These are phyloP conservation scores for Vitis hybrid DNA, from an alignment of 177 flowering plant species.

Conservation along the genomic window DNA sequence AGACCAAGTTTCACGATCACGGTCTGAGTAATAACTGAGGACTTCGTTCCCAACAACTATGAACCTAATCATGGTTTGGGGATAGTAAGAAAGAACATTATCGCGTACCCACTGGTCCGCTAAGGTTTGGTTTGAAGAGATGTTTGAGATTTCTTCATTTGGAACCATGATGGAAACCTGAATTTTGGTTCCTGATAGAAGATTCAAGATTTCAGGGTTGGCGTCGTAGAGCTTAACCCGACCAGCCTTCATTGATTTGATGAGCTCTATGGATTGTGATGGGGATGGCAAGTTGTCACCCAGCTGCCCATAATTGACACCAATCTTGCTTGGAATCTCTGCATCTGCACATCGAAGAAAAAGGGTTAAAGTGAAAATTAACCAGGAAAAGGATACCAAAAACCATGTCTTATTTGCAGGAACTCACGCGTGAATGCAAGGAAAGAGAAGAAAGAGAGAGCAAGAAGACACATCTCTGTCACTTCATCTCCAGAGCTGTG, in stretches of 20 bases:
- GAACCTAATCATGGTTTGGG: constrained; percentile 12
- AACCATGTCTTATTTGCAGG: background rate
- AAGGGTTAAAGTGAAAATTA: background rate
- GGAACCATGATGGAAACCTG: constrained; percentile 19
- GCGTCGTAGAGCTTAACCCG: constrained; percentile 21
- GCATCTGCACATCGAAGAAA: background rate
- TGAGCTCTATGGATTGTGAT: constrained; percentile 11
- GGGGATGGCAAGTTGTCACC: constrained; percentile 21
- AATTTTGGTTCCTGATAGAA: constrained; percentile 5
- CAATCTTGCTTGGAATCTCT: constrained; percentile 10
- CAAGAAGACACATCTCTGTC: constrained; percentile 1
- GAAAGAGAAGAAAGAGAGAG: constrained; percentile 10
- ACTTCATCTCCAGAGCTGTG: background rate
- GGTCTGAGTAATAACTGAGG: constrained; percentile 4
- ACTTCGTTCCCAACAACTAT: constrained; percentile 14
- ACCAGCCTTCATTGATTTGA: constrained; percentile 15
- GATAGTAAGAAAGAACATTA: constrained; percentile 10
- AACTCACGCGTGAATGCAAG: constrained; percentile 19
- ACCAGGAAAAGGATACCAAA: background rate
- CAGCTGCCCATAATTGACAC: constrained; percentile 24
- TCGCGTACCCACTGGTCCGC: constrained; percentile 16
- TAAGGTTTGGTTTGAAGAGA: constrained; percentile 8
- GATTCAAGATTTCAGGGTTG: constrained; percentile 11
- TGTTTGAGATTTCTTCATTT: constrained; percentile 3
- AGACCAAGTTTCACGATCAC: constrained; percentile 20